These are phyloP conservation scores for Diaporthe aspalathi DNA, from an alignment of 2,329 filamentous ascomycete species.

Conservation along the genomic window DNA sequence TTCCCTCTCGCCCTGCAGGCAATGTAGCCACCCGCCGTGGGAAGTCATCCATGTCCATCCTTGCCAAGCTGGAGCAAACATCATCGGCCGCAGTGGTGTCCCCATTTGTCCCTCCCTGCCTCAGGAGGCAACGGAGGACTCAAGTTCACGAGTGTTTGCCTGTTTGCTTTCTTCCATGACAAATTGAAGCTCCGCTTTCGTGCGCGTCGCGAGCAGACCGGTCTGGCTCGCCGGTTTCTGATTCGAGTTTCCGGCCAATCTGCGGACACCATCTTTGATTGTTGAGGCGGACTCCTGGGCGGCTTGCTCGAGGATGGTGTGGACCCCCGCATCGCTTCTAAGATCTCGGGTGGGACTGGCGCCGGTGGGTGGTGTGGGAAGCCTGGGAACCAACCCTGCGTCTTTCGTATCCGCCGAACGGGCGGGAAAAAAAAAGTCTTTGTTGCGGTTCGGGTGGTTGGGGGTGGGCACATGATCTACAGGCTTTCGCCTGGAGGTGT, in stretches of 20 bases:
- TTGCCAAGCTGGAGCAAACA: conserved; percentile 9
- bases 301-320: no score
- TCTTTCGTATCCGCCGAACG: conserved; percentile 21
- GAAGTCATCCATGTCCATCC: conserved; percentile 7
- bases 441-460: conserved; percentile 8
- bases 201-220: neutral
- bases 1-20: neutral
- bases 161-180: neutral
- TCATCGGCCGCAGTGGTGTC: neutral
- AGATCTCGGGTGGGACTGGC: conserved; percentile 21
- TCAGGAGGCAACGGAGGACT: neutral
- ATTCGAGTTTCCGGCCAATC: neutral
- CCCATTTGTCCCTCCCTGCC: neutral
- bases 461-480: conserved; percentile 19
- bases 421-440: neutral
- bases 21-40: no score
- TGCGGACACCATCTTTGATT: no score
- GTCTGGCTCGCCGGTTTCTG: neutral
- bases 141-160: neutral
- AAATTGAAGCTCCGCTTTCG: neutral
- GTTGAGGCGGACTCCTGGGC: no score
- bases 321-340: neutral
- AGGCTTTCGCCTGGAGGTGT: neutral
- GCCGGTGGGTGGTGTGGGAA: conserved; percentile 12
- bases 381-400: neutral